A percentile compares a stretch with the other conserved stretches of the same genome.
Evolutionary conservation across 2,329 filamentous ascomycete genomes (phyloP).

Genomic region (Lojkania enalia): DNA sequence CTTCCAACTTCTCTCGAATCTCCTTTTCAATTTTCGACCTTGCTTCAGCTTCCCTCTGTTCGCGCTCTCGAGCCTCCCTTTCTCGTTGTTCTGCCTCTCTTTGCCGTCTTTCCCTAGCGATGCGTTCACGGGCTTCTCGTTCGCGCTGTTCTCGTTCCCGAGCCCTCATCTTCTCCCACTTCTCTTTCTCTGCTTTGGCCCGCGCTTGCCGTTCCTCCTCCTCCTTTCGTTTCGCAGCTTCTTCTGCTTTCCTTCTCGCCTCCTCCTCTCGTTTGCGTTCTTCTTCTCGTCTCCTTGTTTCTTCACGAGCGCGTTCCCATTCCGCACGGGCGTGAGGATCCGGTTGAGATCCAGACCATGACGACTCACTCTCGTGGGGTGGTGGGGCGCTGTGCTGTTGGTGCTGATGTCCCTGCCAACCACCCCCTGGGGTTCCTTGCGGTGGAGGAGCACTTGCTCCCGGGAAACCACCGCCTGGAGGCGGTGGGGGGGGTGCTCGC

Average conservation of each 20-base stretch:
- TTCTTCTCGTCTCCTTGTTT: constrained; percentile 47
- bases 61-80: constrained; percentile 45
- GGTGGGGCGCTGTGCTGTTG: constrained; percentile 28
- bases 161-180: constrained; percentile 55
- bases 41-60: constrained; percentile 43
- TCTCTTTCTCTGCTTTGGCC: constrained; percentile 54
- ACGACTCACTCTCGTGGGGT: constrained; percentile 32
- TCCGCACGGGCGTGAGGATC: constrained; percentile 14
- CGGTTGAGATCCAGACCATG: constrained; percentile 27
- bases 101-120: constrained; percentile 45
- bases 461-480: constrained; percentile 39
- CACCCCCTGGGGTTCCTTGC: constrained; percentile 26
- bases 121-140: constrained; percentile 51
- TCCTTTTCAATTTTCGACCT: constrained; percentile 46
- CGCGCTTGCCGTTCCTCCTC: constrained; percentile 51
- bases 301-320: constrained; percentile 21
- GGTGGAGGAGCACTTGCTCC: constrained; percentile 37
- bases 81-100: constrained; percentile 47
- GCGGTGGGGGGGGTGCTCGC: constrained; percentile 33
- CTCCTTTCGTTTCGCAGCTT: constrained; percentile 52
- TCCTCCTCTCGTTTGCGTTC: constrained; percentile 48
- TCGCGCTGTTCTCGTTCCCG: constrained; percentile 54
- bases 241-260: constrained; percentile 24
- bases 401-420: constrained; percentile 34
- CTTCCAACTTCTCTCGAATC: constrained; percentile 47